Conservation (phyloP, 805 yeast species). For the Metschnikowia noctiluminum region DNA sequence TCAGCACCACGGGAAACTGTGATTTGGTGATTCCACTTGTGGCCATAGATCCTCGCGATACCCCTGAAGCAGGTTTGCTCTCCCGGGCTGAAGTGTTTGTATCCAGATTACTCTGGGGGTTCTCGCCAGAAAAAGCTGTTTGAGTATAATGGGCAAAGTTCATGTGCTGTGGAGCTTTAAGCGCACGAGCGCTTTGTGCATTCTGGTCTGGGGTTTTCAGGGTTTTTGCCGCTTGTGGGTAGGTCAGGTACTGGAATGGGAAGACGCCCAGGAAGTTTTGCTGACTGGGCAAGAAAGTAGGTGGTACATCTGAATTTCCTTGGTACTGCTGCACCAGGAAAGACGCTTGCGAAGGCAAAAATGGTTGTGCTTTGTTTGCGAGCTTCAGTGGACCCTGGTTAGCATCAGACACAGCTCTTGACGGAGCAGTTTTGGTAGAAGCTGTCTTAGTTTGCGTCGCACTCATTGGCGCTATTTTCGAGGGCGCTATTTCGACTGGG, state of each 20-base stretch:
- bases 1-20: not conserved
- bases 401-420: no score
- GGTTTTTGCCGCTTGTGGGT: not conserved
- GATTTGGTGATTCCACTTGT: not conserved
- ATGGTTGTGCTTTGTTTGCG: not conserved
- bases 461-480: not conserved
- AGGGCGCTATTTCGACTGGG: not conserved
- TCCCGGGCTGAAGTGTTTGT: not conserved
- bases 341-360: conserved; percentile 1
- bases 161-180: not conserved
- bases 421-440: no score
- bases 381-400: not conserved
- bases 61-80: not conserved
- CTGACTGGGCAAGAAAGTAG: conserved; percentile 4
- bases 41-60: not conserved
- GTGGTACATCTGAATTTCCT: not conserved
- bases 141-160: not conserved
- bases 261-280: conserved; percentile 1
- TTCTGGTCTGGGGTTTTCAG: not conserved
- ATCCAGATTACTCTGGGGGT: no score
- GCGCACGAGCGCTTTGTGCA: not conserved
- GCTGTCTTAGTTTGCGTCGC: no score
- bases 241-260: conserved; percentile 5
- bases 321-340: not conserved
- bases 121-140: not conserved